A percentile compares a stretch with the other conserved stretches of the same genome.
phyloP scores from a whole-genome alignment of 2,329 filamentous ascomycete species.

The Pyrenophora tritici-repentis region DNA sequence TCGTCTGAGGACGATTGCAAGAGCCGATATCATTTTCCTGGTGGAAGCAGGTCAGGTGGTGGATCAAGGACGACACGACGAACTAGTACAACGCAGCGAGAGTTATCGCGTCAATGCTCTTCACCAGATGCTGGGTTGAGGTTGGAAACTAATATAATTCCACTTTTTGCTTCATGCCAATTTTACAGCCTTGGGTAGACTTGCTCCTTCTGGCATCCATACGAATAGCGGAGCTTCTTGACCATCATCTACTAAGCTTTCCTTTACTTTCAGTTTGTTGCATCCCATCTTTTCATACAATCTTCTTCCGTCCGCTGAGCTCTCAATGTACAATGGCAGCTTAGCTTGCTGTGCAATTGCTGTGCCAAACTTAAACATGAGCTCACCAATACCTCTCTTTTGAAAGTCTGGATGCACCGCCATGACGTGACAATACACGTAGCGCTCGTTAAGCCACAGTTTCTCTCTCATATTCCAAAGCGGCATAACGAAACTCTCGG shows the following conservation, averaged over 20 bases:
- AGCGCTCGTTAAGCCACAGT: constrained; percentile 28
- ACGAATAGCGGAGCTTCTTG: constrained; percentile 21
- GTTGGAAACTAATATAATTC: constrained; percentile 17
- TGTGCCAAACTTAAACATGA: constrained; percentile 51
- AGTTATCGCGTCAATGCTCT: constrained; percentile 57
- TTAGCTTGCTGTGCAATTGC: constrained; percentile 40
- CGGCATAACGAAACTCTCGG: constrained; percentile 51
- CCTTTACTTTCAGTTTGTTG: constrained; percentile 46
- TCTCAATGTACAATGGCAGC: constrained; percentile 56
- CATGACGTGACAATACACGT: constrained; percentile 48
- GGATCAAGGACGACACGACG: constrained; percentile 56
- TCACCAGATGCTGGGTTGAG: constrained; percentile 53
- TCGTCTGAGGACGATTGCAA: constrained; percentile 49
- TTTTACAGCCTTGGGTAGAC: constrained; percentile 20
- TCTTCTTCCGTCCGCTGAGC: constrained; percentile 49
- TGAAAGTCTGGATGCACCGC: constrained; percentile 53
- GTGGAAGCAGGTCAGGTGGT: constrained; percentile 56
- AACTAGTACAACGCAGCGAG: constrained; percentile 55
- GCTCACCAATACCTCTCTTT: constrained; percentile 50
- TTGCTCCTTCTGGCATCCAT: constrained; percentile 20
- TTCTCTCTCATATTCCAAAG: constrained; percentile 38
- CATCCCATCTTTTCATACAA: constrained; percentile 57
- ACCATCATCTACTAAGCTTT: constrained; percentile 34
- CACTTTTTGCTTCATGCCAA: constrained; percentile 12
- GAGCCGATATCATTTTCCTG: constrained; percentile 52